These are phyloP conservation scores for Casuarina equisetifolia DNA, from an alignment of 306 rosid genomes.

Conservation along the genomic window DNA sequence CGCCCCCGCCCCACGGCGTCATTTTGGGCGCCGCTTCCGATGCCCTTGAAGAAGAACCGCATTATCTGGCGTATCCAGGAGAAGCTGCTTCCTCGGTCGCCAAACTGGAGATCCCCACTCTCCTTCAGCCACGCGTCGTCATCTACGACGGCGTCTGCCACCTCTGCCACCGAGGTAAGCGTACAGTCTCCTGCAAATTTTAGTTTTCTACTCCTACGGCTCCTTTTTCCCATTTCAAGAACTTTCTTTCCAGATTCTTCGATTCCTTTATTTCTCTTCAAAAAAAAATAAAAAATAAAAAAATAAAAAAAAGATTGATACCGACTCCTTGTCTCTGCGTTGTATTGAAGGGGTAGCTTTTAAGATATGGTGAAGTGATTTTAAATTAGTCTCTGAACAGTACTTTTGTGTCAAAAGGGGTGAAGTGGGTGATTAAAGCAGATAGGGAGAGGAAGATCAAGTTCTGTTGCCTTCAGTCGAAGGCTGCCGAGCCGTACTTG, in stretches of 20 bases:
- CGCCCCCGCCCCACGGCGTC: slow-evolving; percentile 21
- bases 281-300: neutral
- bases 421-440: slow-evolving; percentile 63
- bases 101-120: slow-evolving; percentile 27
- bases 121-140: slow-evolving; percentile 76
- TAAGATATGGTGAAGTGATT: neutral
- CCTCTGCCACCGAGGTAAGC: slow-evolving; percentile 68
- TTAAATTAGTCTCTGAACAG: neutral
- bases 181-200: neutral
- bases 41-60: slow-evolving; percentile 22
- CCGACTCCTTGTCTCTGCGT: neutral
- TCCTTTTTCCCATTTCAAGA: neutral
- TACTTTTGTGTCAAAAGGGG: slow-evolving; percentile 44
- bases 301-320: neutral
- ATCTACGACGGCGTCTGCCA: slow-evolving; percentile 77
- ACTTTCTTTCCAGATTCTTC: no score
- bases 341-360: neutral
- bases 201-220: neutral
- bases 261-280: no score
- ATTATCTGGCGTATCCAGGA: neutral
- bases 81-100: slow-evolving; percentile 15
- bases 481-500: slow-evolving; percentile 71
- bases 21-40: slow-evolving; percentile 28
- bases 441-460: slow-evolving; percentile 69
- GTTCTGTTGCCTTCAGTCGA: slow-evolving; percentile 71